Conservation (phyloP, 768 basidiomycete species). For the Mycena chlorophos region DNA sequence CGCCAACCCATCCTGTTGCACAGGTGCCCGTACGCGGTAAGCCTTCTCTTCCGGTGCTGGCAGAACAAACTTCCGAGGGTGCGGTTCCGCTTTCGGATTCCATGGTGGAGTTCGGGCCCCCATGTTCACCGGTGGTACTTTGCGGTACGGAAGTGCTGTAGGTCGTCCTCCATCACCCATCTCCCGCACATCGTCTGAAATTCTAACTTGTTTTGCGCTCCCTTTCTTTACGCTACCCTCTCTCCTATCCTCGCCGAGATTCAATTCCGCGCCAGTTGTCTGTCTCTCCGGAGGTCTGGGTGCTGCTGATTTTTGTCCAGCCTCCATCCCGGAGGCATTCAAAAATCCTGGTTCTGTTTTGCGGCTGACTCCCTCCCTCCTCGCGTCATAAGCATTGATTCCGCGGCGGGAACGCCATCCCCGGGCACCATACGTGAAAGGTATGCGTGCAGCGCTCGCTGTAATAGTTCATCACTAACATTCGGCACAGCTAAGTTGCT, state of each 20-base stretch:
- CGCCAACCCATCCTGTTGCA: neutral
- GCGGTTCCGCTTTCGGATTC: neutral
- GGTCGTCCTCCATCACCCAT: neutral
- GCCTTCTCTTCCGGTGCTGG: neutral
- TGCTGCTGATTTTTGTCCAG: neutral
- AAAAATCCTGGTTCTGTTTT: slow-evolving; percentile 10
- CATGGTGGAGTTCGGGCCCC: slow-evolving; percentile 13
- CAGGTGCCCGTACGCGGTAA: neutral
- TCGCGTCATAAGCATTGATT: slow-evolving; percentile 4
- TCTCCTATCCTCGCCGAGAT: neutral
- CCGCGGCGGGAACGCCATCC: neutral
- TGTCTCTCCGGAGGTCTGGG: slow-evolving; percentile 14
- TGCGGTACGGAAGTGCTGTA: slow-evolving; percentile 6
- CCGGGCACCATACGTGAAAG: slow-evolving; percentile 5
- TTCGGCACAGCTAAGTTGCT: neutral
- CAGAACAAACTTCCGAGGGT: neutral
- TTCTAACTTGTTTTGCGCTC: neutral
- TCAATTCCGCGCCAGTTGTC: neutral
- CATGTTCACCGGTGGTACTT: slow-evolving; percentile 3
- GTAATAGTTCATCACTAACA: neutral
- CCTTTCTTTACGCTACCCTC: neutral
- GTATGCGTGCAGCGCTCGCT: slow-evolving; percentile 2
- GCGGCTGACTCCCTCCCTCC: neutral
- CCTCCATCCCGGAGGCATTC: slow-evolving; percentile 11
- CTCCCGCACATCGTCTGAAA: neutral